phyloP scores from a whole-genome alignment of 1,284 basidiomycete genomes.

The Wolfiporia cocos region DNA sequence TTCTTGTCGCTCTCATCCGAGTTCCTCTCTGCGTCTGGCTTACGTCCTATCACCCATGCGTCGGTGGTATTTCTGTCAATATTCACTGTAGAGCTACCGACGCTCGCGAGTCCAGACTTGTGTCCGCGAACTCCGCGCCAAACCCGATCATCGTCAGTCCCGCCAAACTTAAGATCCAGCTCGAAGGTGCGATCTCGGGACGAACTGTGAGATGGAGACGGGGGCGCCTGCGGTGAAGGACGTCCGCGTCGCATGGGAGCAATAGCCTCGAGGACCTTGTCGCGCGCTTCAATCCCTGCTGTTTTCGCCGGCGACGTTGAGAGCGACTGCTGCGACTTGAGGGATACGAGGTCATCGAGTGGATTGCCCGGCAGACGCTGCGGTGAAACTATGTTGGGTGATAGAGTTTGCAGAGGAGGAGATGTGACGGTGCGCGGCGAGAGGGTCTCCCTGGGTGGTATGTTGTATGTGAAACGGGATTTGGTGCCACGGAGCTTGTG shows the following conservation, averaged over 20 bases:
- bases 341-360: slow-evolving; percentile 37
- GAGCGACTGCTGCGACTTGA: slow-evolving; percentile 26
- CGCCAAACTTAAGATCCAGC: slow-evolving; percentile 32
- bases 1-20: slow-evolving; percentile 3
- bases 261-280: slow-evolving; percentile 70
- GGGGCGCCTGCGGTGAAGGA: slow-evolving; percentile 35
- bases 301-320: slow-evolving; percentile 27
- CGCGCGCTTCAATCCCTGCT: slow-evolving; percentile 59
- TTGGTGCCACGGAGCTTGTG: slow-evolving; percentile 82
- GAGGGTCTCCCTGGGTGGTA: slow-evolving; percentile 43
- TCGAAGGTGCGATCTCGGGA: slow-evolving; percentile 33
- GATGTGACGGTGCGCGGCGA: slow-evolving; percentile 19
- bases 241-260: slow-evolving; percentile 74
- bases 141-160: slow-evolving; percentile 45
- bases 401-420: slow-evolving; percentile 21
- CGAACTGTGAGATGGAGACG: slow-evolving; percentile 34
- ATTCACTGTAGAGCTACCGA: slow-evolving; percentile 22
- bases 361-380: slow-evolving; percentile 27
- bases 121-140: slow-evolving; percentile 42
- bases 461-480: slow-evolving; percentile 67
- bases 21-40: slow-evolving; percentile 12
- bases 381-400: slow-evolving; percentile 19
- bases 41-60: slow-evolving; percentile 38
- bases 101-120: slow-evolving; percentile 28
- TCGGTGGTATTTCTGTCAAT: slow-evolving; percentile 28